Base-by-base conservation (phyloP, 2,329 filamentous ascomycete species). In the Cladophialophora yegresii region DNA sequence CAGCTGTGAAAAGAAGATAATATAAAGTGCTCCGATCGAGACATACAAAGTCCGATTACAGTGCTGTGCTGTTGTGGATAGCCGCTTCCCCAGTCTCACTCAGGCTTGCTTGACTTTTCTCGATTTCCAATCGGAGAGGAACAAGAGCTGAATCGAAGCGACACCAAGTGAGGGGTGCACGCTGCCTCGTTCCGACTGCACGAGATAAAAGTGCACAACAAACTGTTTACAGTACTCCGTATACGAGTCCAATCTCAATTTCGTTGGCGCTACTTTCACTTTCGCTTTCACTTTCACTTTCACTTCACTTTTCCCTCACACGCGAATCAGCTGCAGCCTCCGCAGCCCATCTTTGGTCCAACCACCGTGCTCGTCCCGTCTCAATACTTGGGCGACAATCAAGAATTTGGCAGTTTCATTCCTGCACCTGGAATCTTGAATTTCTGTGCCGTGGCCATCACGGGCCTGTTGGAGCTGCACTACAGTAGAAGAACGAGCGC, bases 71-170 rank as follows among this genome's bases (percentile, higher is more conserved):
- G 47, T 26, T 26, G 22, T 28, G 47, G 45, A 16, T 50, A 20
- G 47, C 23, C 9, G 47, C 47, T 50, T 50, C 47, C 47, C 47
- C n/a, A 50, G 47, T 50, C 47, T 50, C 47, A 50, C 26, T 50
- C 47, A 50, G 47, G 47, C 47, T 50, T 50, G n/a, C 47, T 22
- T 28, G 20, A 12, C 16, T 50, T 9, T 9, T 12, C 22, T 50
- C 23, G 20, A n/a, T 20, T 13, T 5, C 47, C 47, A 50, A 32
- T 49, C 40, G 49, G 30, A 22, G 13, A 16, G 16, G n/a, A 43
- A 16, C 16, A n/a, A n/a, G 36, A n/a, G 36, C 36, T 43, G 36
- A 16, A 43, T 43, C 6, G 36, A 43, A 43, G 36, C 36, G n/a
- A n/a, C 8, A 2, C 6, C 36, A 16, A 1, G 36, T 20, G 36